These are phyloP conservation scores for Hericium erinaceus DNA, from an alignment of 768 basidiomycete species.

Conservation along the genomic window DNA sequence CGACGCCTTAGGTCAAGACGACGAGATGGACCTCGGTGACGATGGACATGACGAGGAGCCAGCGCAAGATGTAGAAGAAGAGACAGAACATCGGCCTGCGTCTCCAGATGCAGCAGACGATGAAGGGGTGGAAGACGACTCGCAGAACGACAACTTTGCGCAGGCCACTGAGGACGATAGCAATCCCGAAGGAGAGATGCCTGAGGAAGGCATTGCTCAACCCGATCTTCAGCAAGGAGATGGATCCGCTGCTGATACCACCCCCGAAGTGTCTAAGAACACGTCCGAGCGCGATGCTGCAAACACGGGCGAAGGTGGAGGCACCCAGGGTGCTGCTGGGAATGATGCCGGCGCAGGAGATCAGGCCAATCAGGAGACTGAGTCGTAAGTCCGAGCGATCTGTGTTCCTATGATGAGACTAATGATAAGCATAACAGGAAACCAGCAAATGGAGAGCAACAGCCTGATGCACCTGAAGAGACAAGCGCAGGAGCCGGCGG, in stretches of 20 bases:
- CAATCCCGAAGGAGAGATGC: conserved; percentile 29
- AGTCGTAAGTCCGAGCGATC: background rate
- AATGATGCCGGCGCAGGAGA: conserved; percentile 1
- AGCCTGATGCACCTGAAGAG: background rate
- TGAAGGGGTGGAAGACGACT: background rate
- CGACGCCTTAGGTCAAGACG: conserved; percentile 19
- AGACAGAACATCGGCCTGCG: background rate
- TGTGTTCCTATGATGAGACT: background rate
- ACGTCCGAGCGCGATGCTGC: conserved; percentile 1
- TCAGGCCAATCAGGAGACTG: conserved; percentile 1
- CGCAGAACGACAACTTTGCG: conserved; percentile 4
- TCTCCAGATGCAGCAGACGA: background rate
- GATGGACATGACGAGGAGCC: conserved; percentile 7
- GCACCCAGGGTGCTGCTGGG: conserved; percentile 4
- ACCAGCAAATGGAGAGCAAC: background rate
- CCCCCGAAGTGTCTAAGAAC: background rate
- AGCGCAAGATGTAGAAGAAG: conserved; percentile 13
- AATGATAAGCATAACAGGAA: background rate
- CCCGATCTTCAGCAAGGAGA: conserved; percentile 29
- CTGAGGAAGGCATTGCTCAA: conserved; percentile 21
- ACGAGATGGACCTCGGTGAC: conserved; percentile 22
- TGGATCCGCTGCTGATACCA: conserved; percentile 11
- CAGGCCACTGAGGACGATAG: conserved; percentile 31
- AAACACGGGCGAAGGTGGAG: background rate
- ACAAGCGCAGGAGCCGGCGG: conserved; percentile 16